These are phyloP conservation scores for Pythium periplocum DNA, from an alignment of 352 stramenopile genomes.

Conservation along the genomic window DNA sequence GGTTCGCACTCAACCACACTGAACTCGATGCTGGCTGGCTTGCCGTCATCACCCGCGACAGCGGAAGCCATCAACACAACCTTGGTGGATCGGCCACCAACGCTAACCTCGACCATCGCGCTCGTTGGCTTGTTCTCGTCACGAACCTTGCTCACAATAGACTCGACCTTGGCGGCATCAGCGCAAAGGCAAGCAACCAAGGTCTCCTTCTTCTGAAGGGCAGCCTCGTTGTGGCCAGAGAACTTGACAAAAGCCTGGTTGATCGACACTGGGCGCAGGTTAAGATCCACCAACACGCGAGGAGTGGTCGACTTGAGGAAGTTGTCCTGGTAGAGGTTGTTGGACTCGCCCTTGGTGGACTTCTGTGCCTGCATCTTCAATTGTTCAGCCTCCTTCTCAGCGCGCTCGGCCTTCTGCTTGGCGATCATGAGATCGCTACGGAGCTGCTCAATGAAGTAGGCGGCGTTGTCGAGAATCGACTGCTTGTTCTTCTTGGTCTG, in stretches of 20 bases:
- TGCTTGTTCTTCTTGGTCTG: conserved; percentile 26
- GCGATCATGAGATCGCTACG: conserved; percentile 19
- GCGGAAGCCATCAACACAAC: conserved; percentile 42
- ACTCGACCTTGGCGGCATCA: conserved; percentile 36
- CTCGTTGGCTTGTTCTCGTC: conserved; percentile 40
- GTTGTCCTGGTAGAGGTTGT: conserved; percentile 26
- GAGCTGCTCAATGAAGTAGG: conserved; percentile 16
- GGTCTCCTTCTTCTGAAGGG: conserved; percentile 55
- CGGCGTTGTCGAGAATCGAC: conserved; percentile 20
- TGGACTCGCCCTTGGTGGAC: conserved; percentile 16
- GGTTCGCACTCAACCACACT: conserved; percentile 10
- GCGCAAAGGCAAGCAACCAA: conserved; percentile 43
- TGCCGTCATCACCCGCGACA: conserved; percentile 37
- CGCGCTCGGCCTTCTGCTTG: conserved; percentile 19
- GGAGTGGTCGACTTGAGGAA: conserved; percentile 65
- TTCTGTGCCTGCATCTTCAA: conserved; percentile 47
- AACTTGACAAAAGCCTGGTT: conserved; percentile 57
- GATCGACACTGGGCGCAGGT: conserved; percentile 48
- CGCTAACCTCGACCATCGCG: conserved; percentile 25
- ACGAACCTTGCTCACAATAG: conserved; percentile 37
- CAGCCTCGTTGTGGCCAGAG: conserved; percentile 36
- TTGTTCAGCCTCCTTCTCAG: conserved; percentile 23
- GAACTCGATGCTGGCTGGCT: conserved; percentile 58
- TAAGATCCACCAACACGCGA: conserved; percentile 47
- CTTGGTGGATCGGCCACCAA: conserved; percentile 18